Percentiles rank a stretch among this genome's conserved stretches.
These are phyloP conservation scores for Moricandia moricandioides DNA, from an alignment of 345 rosid species.

Conservation along the genomic window DNA sequence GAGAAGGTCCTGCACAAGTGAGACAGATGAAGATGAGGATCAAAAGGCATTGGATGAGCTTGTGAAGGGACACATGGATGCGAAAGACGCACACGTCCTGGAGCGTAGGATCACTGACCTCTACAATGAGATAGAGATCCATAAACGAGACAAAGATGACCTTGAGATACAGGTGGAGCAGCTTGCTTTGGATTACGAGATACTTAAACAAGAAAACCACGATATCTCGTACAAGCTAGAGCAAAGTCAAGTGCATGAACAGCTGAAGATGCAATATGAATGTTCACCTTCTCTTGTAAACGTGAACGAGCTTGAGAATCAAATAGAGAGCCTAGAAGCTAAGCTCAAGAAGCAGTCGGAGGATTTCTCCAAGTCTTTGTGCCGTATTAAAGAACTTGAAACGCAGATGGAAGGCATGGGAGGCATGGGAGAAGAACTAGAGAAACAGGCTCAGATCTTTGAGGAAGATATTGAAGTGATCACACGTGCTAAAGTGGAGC, in stretches of 20 bases:
- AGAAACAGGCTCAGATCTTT: constrained; percentile 57
- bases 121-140: constrained; percentile 55
- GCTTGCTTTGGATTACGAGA: constrained; percentile 60
- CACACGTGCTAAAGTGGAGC: constrained; percentile 54
- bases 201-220: constrained; percentile 66
- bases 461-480: constrained; percentile 67
- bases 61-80: constrained; percentile 46
- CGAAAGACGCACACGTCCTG: constrained; percentile 48
- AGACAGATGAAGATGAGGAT: constrained; percentile 39
- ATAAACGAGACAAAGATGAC: constrained; percentile 63
- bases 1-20: constrained; percentile 36
- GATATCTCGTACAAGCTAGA: constrained; percentile 55
- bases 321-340: constrained; percentile 59
- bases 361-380: constrained; percentile 60
- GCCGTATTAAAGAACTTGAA: constrained; percentile 62
- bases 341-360: constrained; percentile 59
- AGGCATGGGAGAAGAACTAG: constrained; percentile 54
- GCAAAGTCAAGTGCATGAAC: constrained; percentile 49
- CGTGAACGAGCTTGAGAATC: constrained; percentile 52
- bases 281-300: constrained; percentile 43
- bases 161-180: constrained; percentile 74
- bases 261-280: constrained; percentile 46
- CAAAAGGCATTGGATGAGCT: constrained; percentile 40
- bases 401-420: constrained; percentile 45
- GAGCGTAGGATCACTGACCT: constrained; percentile 60